phyloP scores from a whole-genome alignment of 306 rosid species.

The Castanea crenata region DNA sequence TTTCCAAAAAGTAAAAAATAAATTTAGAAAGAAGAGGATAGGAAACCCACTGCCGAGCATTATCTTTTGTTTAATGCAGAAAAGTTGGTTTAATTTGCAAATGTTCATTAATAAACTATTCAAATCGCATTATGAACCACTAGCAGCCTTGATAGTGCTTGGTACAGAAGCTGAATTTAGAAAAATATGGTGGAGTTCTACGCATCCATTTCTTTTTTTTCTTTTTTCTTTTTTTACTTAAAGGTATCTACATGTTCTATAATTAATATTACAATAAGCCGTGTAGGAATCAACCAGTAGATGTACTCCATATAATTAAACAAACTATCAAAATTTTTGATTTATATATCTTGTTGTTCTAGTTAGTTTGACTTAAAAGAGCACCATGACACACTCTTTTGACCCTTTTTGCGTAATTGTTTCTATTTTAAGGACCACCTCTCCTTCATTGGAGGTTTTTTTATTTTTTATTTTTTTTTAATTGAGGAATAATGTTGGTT shows the following conservation, averaged over 20 bases:
- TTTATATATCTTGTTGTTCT: background rate
- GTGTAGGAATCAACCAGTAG: background rate
- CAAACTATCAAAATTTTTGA: background rate
- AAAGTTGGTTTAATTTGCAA: background rate
- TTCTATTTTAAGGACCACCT: background rate
- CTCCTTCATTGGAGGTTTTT: background rate
- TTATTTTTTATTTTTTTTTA: background rate
- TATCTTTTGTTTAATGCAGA: background rate
- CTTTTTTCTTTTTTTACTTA: background rate
- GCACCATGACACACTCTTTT: background rate
- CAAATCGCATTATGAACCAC: slow-evolving; percentile 1
- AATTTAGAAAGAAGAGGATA: background rate
- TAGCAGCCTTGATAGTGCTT: background rate
- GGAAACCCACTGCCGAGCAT: background rate
- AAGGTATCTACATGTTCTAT: background rate
- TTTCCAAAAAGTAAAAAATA: background rate
- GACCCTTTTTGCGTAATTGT: background rate
- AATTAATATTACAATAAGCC: background rate
- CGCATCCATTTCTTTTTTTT: background rate
- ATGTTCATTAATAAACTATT: background rate
- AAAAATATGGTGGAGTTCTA: background rate
- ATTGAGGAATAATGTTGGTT: background rate
- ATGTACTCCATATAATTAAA: background rate
- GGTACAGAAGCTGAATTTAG: background rate
- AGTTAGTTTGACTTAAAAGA: background rate